Base-by-base conservation (phyloP, 768 basidiomycete genomes). In the Pleurotus eryngii region DNA sequence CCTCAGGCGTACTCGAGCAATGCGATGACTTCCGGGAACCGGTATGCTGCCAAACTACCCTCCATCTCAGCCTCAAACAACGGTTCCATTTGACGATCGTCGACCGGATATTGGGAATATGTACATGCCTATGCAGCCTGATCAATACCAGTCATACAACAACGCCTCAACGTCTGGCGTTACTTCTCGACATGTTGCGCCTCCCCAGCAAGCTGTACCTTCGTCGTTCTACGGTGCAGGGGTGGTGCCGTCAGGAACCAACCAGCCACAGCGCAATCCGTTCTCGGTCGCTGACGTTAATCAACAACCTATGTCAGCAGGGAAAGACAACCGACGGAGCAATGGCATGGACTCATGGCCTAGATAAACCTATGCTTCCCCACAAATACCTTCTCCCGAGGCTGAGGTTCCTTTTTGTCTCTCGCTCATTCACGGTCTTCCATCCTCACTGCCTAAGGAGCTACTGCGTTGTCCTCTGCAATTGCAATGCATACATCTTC, bases 51-150 rank as follows among this genome's bases (percentile, higher is more conserved):
- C 81, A 20, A 78, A 81, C 45, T 90, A 84, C 59, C 68, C 78
- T 9, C 79, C 80, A 61, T 69, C 68, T 18, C 77, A 73, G 60
- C 64, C 61, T 56, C 76, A 72, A 54, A 72, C 76, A 58, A 59
- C 69, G 49, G 65, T 77, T 59, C 55, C 81, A 15, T 88, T 86
- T 64, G 86, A 87, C 46, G 86, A 85, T 55, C 76, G 82, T 49
- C 79, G 86, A 55, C 71, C 81, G 24, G 87, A 89, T 49, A 83
- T 89, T 38, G 83, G 82, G 42, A 81, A 81, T 57, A 68, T 93
- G 70, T 94, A 85, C 66, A 85, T 85, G 38, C 90, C 92, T 1
- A 81, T 94, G 79, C 92, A 92, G 68, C 87, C 91, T 35, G 91
- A 93, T 22, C 86, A 87, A 62, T 92, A 83, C 69, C 79, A 80